Evolutionary conservation across 306 rosid genomes (phyloP), one percentile per base, ranked within the genome.

Genomic region (Pterocarpus macrocarpus): DNA sequence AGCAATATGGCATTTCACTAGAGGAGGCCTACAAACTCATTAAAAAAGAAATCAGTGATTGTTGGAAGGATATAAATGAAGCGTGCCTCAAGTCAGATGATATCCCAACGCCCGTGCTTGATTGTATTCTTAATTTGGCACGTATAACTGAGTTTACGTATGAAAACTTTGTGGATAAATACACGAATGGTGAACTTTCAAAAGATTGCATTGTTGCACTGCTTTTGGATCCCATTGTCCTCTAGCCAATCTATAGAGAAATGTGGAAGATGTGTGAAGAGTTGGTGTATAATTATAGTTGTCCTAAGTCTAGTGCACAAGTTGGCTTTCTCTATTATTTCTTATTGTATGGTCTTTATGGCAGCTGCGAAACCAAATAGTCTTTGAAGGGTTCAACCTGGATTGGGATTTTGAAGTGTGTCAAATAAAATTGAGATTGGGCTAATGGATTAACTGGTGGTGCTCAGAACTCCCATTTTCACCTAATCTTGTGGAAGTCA

Each of bases 1-100:
- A 52, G 8, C 80, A 87, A 16, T 34, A 81, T 34, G 69, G 44
- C 3, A 55, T 28, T 5, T 9, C 79, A 1, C 69, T 75, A 2
- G 75, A 84, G 39, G 81, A 86, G 7, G 83, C 74, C 0, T 1
- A 34, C 1, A 5, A 9, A 2, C 55, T 10, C 14, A 12, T 89
- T 1, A 9, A 10, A 0, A 53, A 77, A 35, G 83, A 74, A 5
- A 32, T 82, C 0, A 34, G 3, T 1, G 57, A 80, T 41, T 63
- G 35, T 0, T 86, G 86, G 91, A 82, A 84, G 83, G 86, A 73
- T 39, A 82, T 86, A 32, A 85, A 84, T 16, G 84, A 84, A 36
- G 84, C 65, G 41, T 86, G 44, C 13, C 17, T 77, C 2, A 32
- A 63, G 34, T 63, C 38, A 67, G 41, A 57, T 7, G 30, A 4